Evolutionary conservation across 306 rosid species (phyloP), one percentile per base, ranked within the genome.

Genomic region (Morella rubra): DNA sequence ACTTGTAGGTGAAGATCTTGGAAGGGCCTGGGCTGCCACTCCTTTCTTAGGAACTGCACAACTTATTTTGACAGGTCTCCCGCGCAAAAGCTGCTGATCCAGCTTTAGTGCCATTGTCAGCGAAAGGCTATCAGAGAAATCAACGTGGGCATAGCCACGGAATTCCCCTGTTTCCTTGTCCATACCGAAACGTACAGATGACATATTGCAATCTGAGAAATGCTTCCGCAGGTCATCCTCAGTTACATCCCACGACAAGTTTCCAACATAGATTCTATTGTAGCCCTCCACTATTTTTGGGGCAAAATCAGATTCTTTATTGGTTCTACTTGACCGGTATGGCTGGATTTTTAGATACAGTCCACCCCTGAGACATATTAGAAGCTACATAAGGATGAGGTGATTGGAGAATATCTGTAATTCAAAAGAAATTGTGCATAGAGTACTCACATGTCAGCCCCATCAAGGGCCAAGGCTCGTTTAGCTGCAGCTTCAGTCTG

Each of bases 401-500:
- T 45, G 8, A 32, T 32, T 2, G 37, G 37, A 32, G 37, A 72
- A 74, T 45, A 45, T 64, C 40, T 15, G 8, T n/a, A 66, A 37
- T 6, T 59, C 24, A 50, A 66, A 68, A 62, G 77, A 73, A 73
- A 68, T 44, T 37, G 42, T 72, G 69, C 13, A 22, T 13, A 72
- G 53, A 53, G 44, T 76, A 88, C 97, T 95, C 69, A 95, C 99
- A 95, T 95, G 86, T 95, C 97, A 73, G 97, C 81, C 80, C 97
- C 99, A 70, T 95, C 92, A 68, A 89, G 83, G 68, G 96, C 93
- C 95, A 92, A 81, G 56, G 97, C 97, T 74, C 97, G 87, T 84
- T 91, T 92, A 1, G 96, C 93, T 7, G 99, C 99, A 67, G 97
- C 93, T 82, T 89, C 97, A 2, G 97, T 95, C 99, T 95, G 89